Evolutionary conservation across 345 rosid genomes (phyloP).

Genomic region (Camelina laxa): DNA sequence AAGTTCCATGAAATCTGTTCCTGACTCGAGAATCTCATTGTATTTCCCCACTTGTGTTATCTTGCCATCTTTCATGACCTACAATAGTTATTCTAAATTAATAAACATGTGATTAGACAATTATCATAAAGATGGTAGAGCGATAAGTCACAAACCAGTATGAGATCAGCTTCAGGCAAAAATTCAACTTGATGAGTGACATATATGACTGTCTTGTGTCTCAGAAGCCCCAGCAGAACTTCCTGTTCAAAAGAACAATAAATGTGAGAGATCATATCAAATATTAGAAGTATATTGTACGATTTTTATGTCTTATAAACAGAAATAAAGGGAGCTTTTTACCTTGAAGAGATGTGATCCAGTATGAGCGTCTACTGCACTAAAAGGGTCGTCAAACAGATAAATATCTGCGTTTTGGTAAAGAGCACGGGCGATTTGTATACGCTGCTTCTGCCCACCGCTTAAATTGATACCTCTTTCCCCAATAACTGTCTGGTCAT

Average conservation of each 20-base stretch:
- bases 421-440: slow-evolving; percentile 79
- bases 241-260: slow-evolving; percentile 47
- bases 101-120: neutral
- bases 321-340: slow-evolving; percentile 6
- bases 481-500: slow-evolving; percentile 74
- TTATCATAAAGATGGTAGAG: neutral
- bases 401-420: slow-evolving; percentile 70
- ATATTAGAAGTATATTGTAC: slow-evolving; percentile 3
- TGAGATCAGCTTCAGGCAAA: slow-evolving; percentile 67
- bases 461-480: slow-evolving; percentile 84
- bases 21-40: slow-evolving; percentile 59
- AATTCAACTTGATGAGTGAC: slow-evolving; percentile 75
- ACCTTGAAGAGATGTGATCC: slow-evolving; percentile 69
- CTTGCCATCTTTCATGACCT: slow-evolving; percentile 89
- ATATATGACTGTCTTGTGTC: slow-evolving; percentile 59
- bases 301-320: slow-evolving; percentile 12
- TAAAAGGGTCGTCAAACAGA: slow-evolving; percentile 84
- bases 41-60: slow-evolving; percentile 77
- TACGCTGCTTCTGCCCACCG: slow-evolving; percentile 86
- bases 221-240: slow-evolving; percentile 57
- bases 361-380: slow-evolving; percentile 84
- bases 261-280: slow-evolving; percentile 10
- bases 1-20: slow-evolving; percentile 76
- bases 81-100: slow-evolving; percentile 21
- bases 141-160: slow-evolving; percentile 51